These are phyloP conservation scores for Globisporangium nodosum DNA, from an alignment of 352 stramenopile species.

Conservation along the genomic window DNA sequence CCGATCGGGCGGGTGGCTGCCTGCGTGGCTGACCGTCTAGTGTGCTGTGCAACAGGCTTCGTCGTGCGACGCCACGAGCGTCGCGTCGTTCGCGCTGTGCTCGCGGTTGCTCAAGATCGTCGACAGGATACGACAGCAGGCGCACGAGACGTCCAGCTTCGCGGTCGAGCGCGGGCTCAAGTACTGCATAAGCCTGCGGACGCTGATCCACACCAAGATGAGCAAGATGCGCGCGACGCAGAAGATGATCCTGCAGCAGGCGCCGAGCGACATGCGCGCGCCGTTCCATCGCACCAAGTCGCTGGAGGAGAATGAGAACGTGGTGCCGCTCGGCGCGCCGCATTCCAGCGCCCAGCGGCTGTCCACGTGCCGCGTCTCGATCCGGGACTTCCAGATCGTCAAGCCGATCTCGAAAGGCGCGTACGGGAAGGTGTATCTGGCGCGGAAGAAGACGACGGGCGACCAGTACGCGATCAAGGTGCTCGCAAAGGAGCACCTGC, in stretches of 20 bases:
- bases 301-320: constrained; percentile 48
- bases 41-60: constrained; percentile 29
- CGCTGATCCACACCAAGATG: constrained; percentile 85
- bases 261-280: constrained; percentile 26
- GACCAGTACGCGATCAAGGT: constrained; percentile 91
- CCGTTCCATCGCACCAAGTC: constrained; percentile 78
- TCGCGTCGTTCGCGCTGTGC: constrained; percentile 76
- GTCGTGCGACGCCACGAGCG: constrained; percentile 60
- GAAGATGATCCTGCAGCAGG: constrained; percentile 71
- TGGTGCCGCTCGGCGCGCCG: neutral
- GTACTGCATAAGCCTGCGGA: constrained; percentile 50
- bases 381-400: constrained; percentile 86
- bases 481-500: constrained; percentile 82
- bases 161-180: constrained; percentile 46
- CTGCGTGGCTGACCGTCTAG: neutral
- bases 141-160: constrained; percentile 37
- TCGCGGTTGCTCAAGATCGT: constrained; percentile 75
- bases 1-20: no score
- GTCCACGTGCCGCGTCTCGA: constrained; percentile 48
- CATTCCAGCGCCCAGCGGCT: neutral
- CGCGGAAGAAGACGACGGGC: constrained; percentile 80
- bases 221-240: constrained; percentile 81
- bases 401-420: constrained; percentile 89
- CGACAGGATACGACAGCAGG: constrained; percentile 57
- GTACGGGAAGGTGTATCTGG: constrained; percentile 87